Conservation (phyloP, 352 stramenopile species). For the Hyaloperonospora brassicae region DNA sequence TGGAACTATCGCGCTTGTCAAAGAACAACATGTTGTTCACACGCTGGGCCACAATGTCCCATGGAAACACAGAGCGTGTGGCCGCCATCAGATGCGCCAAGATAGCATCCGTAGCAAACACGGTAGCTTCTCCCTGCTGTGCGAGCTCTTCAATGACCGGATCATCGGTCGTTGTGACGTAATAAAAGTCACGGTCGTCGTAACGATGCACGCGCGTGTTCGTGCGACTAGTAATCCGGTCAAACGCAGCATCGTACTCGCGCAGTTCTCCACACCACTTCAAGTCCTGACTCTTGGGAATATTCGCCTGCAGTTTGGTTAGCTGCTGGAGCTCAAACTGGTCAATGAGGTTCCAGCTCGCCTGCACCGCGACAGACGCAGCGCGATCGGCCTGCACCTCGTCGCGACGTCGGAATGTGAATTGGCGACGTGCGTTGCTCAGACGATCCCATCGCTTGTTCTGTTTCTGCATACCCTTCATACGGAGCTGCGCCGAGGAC, state of each 20-base stretch:
- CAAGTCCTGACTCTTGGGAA: conserved; percentile 84
- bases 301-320: conserved; percentile 89
- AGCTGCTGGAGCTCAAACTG: conserved; percentile 95
- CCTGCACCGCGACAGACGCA: conserved; percentile 86
- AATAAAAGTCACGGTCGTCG: conserved; percentile 93
- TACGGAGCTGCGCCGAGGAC: conserved; percentile 53
- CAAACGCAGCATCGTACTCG: conserved; percentile 92
- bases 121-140: conserved; percentile 84
- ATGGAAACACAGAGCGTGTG: conserved; percentile 93
- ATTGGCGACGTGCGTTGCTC: conserved; percentile 65
- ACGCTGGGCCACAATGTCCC: conserved; percentile 92
- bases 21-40: conserved; percentile 95
- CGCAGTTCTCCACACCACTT: conserved; percentile 92
- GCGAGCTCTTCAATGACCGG: conserved; percentile 92
- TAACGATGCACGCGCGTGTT: conserved; percentile 71
- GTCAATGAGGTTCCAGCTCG: conserved; percentile 90
- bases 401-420: conserved; percentile 53
- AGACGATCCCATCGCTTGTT: conserved; percentile 81
- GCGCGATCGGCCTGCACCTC: conserved; percentile 76
- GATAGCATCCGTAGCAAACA: conserved; percentile 97
- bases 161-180: conserved; percentile 95
- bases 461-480: conserved; percentile 83
- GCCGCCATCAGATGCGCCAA: conserved; percentile 95
- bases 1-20: conserved; percentile 93
- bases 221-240: conserved; percentile 87